phyloP scores from a whole-genome alignment of 2,329 filamentous ascomycete genomes.

The Cercospora sesami region DNA sequence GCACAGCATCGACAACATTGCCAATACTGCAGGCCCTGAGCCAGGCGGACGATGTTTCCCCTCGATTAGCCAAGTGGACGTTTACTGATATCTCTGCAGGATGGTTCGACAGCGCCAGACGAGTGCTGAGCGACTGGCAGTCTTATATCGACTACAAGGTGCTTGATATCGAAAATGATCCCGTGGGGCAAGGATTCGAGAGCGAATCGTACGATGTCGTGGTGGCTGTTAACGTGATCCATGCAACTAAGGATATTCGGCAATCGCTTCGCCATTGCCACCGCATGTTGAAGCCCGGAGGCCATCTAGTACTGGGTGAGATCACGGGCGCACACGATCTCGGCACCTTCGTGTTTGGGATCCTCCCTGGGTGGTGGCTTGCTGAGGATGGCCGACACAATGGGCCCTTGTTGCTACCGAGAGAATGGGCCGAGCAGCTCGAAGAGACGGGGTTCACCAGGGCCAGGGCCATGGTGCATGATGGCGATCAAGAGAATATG shows the following conservation, averaged over 20 bases:
- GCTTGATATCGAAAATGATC: conserved; percentile 37
- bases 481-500: neutral
- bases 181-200: conserved; percentile 39
- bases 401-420: neutral
- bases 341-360: neutral
- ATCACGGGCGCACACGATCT: neutral
- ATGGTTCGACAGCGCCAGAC: conserved; percentile 43
- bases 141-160: conserved; percentile 21
- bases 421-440: neutral
- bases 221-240: conserved; percentile 29
- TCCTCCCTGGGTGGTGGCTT: conserved; percentile 14
- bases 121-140: conserved; percentile 32
- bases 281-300: conserved; percentile 30
- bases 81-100: conserved; percentile 49
- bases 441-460: neutral
- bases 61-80: conserved; percentile 43
- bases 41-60: neutral
- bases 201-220: conserved; percentile 34
- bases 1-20: conserved; percentile 47
- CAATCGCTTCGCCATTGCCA: conserved; percentile 24
- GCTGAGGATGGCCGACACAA: neutral
- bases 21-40: conserved; percentile 38
- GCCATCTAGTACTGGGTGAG: conserved; percentile 23
- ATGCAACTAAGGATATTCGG: conserved; percentile 26
- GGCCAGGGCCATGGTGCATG: neutral